Base-by-base conservation (phyloP, 805 yeast genomes). In the Kluyveromyces siamensis region DNA sequence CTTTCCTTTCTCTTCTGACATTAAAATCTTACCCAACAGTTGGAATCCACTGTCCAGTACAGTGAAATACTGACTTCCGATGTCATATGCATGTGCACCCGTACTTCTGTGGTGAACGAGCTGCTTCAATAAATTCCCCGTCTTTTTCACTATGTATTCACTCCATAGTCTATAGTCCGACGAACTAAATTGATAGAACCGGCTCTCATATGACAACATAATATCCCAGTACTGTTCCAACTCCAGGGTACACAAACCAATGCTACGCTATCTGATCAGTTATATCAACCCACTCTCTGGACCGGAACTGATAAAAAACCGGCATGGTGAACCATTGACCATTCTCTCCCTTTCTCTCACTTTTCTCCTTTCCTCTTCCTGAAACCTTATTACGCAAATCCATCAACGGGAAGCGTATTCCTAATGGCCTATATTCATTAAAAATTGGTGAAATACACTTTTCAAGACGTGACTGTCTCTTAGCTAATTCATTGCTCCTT, bases 151-250 rank as follows among this genome's bases (percentile, higher is more conserved):
- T 14, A 50, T 47, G n/a, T 36, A 37, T 14, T 51, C 50, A 27
- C 52, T 52, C 19, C 53, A 48, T 35, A 38, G 40, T 42, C 48
- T 51, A 18, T 44, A 44, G 8, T 43, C 45, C 5, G 35, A 38
- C 21, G 45, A 27, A n/a, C 17, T 36, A 25, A 33, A 43, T 38
- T 36, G 39, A 27, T 43, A 49, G 41, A 62, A 62, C 44, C 57
- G 57, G 21, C 57, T 52, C 51, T 65, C 69, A 2, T 59, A 53
- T 1, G 60, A 47, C 41, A 63, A 42, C 5, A 65, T 60, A 10
- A 62, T 50, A 50, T 63, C 63, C 69, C 69, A 65, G 49, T 61
- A 61, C 17, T 61, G 56, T 47, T 65, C 65, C 45, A 43, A 19
- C 38, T 43, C 21, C 14, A 43, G 17, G 17, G 25, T 18, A 16